A percentile compares a stretch with the other conserved stretches of the same genome.
These are phyloP conservation scores for Pseudotulostoma volvatum DNA, from an alignment of 495 filamentous ascomycete genomes.

Conservation along the genomic window DNA sequence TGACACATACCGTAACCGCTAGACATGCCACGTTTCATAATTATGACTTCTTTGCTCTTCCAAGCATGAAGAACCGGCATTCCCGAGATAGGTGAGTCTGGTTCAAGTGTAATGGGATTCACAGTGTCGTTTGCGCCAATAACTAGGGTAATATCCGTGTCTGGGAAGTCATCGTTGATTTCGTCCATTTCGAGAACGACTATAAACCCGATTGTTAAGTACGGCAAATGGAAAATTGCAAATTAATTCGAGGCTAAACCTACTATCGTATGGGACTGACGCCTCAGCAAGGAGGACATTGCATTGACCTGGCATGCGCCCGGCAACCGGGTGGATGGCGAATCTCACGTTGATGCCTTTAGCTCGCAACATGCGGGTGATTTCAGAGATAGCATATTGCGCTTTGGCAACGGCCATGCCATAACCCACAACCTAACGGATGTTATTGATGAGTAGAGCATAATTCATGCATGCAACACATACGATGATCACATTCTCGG, in stretches of 20 bases:
- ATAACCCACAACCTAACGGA: constrained; percentile 46
- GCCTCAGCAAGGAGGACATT: constrained; percentile 74
- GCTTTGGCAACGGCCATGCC: constrained; percentile 82
- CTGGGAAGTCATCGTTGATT: constrained; percentile 72
- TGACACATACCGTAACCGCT: constrained; percentile 60
- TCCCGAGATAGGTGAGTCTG: constrained; percentile 60
- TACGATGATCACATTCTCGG: constrained; percentile 61
- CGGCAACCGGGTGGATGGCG: constrained; percentile 70
- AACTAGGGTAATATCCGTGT: constrained; percentile 69
- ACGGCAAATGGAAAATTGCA: background rate
- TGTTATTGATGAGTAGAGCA: background rate
- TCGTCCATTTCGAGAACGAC: constrained; percentile 78
- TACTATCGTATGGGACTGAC: constrained; percentile 63
- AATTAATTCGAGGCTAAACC: constrained; percentile 10
- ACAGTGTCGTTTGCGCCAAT: constrained; percentile 80
- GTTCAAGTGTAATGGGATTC: constrained; percentile 67
- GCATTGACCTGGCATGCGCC: constrained; percentile 75
- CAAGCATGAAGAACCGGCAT: constrained; percentile 78
- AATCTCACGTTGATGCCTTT: constrained; percentile 67
- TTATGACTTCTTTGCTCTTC: constrained; percentile 78
- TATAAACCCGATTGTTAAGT: constrained; percentile 10
- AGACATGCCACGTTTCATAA: constrained; percentile 73
- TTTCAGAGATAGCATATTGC: constrained; percentile 69
- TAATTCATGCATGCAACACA: background rate
- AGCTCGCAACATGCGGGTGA: constrained; percentile 48